Base-by-base conservation (phyloP, 306 rosid genomes). In the Prunus dulcis region DNA sequence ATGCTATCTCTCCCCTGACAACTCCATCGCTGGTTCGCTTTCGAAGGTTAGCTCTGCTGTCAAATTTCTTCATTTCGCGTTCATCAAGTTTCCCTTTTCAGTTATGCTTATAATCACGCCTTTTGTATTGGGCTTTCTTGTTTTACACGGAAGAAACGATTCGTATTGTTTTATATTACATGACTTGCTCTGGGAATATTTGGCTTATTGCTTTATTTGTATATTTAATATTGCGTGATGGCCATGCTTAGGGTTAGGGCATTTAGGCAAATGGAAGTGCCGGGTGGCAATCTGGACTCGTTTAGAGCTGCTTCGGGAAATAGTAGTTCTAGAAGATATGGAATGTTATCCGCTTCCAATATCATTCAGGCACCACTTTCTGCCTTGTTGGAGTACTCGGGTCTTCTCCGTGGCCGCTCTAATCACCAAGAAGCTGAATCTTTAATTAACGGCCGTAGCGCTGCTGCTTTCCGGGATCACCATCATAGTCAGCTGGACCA, bases 361-460 rank as follows among this genome's bases (percentile, higher is more conserved):
- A 78, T 95, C 3, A 88, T 92, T 55, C 96, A 89, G 74, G 93
- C 96, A 1, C 97, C 98, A 3, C 83, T 94, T 46, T 92, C 98
- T 6, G 79, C 86, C 0, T 83, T 95, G 52, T 66, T 92, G 63
- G 98, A 95, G 77, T 91, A 95, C 81, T 88, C 91, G 0, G 96
- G 95, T 25, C 82, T 95, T 72, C 88, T 95, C 22, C 84, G 84
- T 32, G 69, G 85, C 73, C 85, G 93, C 75, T 80, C 90, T 12
- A 83, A 72, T 77, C 86, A 81, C 47, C 92, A 89, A 12, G 89
- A 88, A 55, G 47, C 71, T 0, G 88, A 76, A 71, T 68, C 87
- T 14, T 81, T 86, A 71, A 80, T 83, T 8, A 69, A 74, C 12
- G 85, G 76, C 0, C 84, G 91, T 1, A 58, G 75, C 1, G 65